phyloP scores from a whole-genome alignment of 2,329 filamentous ascomycete genomes.

The Hypomyces perniciosus region DNA sequence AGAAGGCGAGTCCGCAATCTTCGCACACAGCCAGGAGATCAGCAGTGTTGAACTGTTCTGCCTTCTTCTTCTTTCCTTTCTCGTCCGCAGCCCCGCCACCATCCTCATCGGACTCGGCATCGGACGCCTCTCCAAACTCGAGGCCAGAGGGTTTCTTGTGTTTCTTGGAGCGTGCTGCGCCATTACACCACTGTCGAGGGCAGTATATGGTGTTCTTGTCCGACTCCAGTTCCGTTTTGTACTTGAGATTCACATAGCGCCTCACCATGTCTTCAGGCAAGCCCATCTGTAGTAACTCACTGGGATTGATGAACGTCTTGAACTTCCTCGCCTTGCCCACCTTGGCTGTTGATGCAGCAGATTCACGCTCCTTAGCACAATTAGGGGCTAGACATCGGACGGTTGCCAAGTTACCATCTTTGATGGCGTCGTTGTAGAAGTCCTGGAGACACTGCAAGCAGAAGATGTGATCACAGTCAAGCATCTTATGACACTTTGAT shows the following conservation, averaged over 20 bases:
- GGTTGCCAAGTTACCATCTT: conserved; percentile 70
- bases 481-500: conserved; percentile 68
- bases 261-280: conserved; percentile 66
- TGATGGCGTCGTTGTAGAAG: conserved; percentile 85
- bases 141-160: conserved; percentile 66
- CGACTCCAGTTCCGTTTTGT: conserved; percentile 86
- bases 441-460: conserved; percentile 81
- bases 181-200: conserved; percentile 86
- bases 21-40: conserved; percentile 80
- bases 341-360: conserved; percentile 15
- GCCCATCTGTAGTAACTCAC: conserved; percentile 75
- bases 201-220: conserved; percentile 92
- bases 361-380: conserved; percentile 61
- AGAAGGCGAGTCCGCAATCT: conserved; percentile 87
- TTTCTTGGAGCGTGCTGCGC: conserved; percentile 70
- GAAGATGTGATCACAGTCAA: conserved; percentile 85
- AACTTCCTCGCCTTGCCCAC: conserved; percentile 44
- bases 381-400: conserved; percentile 75
- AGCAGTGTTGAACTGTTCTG: conserved; percentile 35
- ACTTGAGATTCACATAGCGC: conserved; percentile 83
- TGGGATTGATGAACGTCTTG: conserved; percentile 68
- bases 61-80: conserved; percentile 17
- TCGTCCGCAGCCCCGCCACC: conserved; percentile 13
- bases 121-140: conserved; percentile 52
- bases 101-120: conserved; percentile 38